phyloP scores from a whole-genome alignment of 1,139 yeast species.

The Pichia terricola region DNA sequence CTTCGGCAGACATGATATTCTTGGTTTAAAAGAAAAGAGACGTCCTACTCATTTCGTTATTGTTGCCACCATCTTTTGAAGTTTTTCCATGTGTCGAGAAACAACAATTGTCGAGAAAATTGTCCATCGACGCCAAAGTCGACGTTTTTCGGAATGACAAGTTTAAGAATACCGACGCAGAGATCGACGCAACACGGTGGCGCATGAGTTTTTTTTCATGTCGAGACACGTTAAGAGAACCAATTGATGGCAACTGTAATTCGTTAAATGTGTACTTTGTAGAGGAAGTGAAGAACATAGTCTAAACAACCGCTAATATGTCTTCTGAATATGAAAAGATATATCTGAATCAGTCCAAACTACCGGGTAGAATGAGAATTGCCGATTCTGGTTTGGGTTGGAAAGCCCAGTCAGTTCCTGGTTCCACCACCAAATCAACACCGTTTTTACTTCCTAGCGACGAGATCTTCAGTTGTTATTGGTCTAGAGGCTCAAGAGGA shows the following conservation, averaged over 20 bases:
- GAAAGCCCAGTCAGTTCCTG: conserved; percentile 60
- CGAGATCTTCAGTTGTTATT: conserved; percentile 67
- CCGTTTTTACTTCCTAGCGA: conserved; percentile 84
- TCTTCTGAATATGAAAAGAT: conserved; percentile 68
- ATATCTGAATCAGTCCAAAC: conserved; percentile 76
- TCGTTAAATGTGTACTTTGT: too few species aligned
- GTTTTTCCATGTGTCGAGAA: neutral
- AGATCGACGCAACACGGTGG: neutral
- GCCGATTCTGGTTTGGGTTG: conserved; percentile 96
- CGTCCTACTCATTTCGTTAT: too few species aligned
- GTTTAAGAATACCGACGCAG: neutral
- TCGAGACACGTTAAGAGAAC: too few species aligned
- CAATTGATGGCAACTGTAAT: too few species aligned
- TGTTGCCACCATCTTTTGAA: neutral
- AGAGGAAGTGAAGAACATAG: too few species aligned
- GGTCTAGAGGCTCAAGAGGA: conserved; percentile 94
- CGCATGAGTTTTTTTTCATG: too few species aligned
- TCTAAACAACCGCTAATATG: conserved; percentile 11
- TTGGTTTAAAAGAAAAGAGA: neutral
- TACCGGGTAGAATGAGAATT: conserved; percentile 83
- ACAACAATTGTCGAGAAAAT: neutral
- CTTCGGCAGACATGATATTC: conserved; percentile 66
- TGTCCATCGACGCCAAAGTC: neutral
- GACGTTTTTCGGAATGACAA: too few species aligned
- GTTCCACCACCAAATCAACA: conserved; percentile 45